Base-by-base conservation (phyloP, 2,329 filamentous ascomycete genomes). In the Ophiostoma sp. region DNA sequence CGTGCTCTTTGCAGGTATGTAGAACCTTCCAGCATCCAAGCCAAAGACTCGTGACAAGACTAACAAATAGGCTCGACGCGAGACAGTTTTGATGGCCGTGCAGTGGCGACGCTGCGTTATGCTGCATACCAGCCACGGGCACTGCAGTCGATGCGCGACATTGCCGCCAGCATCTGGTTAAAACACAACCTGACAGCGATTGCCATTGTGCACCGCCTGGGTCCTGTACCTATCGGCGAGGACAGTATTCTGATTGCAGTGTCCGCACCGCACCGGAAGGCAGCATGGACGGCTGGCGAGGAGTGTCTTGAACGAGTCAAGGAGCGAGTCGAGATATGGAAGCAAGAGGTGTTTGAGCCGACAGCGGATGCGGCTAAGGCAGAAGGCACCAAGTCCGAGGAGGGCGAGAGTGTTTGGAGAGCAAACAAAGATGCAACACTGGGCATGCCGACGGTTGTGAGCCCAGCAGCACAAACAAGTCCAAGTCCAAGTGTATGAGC, bases 201-300 rank as follows among this genome's bases (percentile, higher is more conserved):
- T 69, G 87, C 89, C 65, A 90, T 98, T 77, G 83, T 90, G 14
- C 95, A 98, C 79, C 86, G 94, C 4, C 82, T 98, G 3, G 95
- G 95, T 0, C 83, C 86, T 27, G 94, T 97, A 16, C 91, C 92
- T 2, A 89, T 98, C 68, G 90, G 88, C n/a, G 92, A 97, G 78
- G 93, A 97, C 79, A 96, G 92, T 76, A 94, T 99, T 70, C 80
- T 96, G 68, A 93, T 98, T 74, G 91, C 92, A 1, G 90, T 97
- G 4, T 93, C 91, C 60, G 85, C 91, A 41, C 87, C 90, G 47
- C 95, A 98, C 79, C 83, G 95, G 7, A 85, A 90, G 73, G 91
- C 90, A 14, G 93, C 92, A 5, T 99, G 94, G 94, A 80, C 81
- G 73, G 94, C 90, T 0, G 94, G 91, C 0, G 94, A 98, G 80